phyloP scores from a whole-genome alignment of 768 basidiomycete species.

The Melanogaster broomeanus region DNA sequence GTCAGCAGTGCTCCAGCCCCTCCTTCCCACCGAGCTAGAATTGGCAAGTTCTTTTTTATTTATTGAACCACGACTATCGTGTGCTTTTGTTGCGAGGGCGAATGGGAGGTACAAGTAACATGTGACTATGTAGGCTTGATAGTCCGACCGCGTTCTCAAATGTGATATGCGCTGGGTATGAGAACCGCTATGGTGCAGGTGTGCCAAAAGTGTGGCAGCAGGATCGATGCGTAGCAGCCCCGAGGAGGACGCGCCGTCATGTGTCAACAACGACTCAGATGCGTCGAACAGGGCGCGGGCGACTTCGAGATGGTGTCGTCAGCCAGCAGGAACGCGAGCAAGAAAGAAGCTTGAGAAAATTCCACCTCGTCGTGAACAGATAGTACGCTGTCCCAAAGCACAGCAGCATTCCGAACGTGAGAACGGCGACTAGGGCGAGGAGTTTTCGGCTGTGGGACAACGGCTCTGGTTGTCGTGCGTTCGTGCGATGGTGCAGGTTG shows the following conservation, averaged over 20 bases:
- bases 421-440: constrained; percentile 46
- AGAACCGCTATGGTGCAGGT: constrained; percentile 82
- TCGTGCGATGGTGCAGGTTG: constrained; percentile 19
- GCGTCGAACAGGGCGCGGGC: constrained; percentile 32
- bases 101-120: constrained; percentile 75
- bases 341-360: constrained; percentile 15
- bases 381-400: constrained; percentile 67
- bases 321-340: constrained; percentile 29
- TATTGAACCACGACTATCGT: constrained; percentile 57
- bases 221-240: constrained; percentile 15
- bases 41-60: constrained; percentile 46
- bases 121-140: constrained; percentile 68
- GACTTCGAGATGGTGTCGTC: constrained; percentile 33
- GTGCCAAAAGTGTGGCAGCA: constrained; percentile 58
- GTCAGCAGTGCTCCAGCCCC: constrained; percentile 45
- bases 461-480: constrained; percentile 6
- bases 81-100: constrained; percentile 63
- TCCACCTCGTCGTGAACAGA: constrained; percentile 65
- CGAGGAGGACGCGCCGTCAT: constrained; percentile 9
- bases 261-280: no score
- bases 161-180: constrained; percentile 87
- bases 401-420: constrained; percentile 48
- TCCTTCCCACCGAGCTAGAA: constrained; percentile 50
- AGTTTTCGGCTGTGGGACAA: constrained; percentile 33
- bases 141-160: constrained; percentile 84